Conservation (phyloP, 2,329 filamentous ascomycete species). For the Neonectria faginata region DNA sequence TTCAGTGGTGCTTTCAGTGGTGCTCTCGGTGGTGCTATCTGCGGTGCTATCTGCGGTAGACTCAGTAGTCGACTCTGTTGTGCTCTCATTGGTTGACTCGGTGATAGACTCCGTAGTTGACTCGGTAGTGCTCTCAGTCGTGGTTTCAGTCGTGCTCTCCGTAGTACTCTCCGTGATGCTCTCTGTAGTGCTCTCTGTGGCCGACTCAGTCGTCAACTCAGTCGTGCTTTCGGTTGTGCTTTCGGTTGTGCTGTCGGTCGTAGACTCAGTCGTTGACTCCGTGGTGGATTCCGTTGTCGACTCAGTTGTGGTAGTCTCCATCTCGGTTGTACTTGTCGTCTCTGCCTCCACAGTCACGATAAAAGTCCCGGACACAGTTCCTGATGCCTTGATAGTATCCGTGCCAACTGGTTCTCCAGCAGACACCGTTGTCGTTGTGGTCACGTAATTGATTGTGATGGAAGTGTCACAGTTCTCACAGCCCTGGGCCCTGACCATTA, state of each 20-base stretch:
- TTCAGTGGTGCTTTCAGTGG: background rate
- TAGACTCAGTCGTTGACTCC: background rate
- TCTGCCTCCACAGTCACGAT: slow-evolving; percentile 2
- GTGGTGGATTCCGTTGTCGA: background rate
- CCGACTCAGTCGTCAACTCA: background rate
- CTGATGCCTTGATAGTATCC: slow-evolving; percentile 27
- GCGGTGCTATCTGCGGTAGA: background rate
- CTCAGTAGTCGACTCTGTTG: no score
- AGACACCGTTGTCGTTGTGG: slow-evolving; percentile 11
- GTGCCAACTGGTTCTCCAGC: slow-evolving; percentile 13
- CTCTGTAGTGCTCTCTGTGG: background rate
- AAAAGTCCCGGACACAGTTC: slow-evolving; percentile 34
- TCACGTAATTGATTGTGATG: slow-evolving; percentile 16
- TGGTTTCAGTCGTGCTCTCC: background rate
- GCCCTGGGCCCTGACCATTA: slow-evolving; percentile 20
- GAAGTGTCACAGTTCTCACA: slow-evolving; percentile 17
- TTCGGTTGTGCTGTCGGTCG: background rate
- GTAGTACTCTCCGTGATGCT: background rate
- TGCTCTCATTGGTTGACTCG: no score
- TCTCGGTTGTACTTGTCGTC: slow-evolving; percentile 1
- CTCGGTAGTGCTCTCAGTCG: background rate
- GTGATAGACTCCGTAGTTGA: no score
- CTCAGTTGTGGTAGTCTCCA: background rate
- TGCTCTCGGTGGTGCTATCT: background rate
- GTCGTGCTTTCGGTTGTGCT: no score